phyloP scores from a whole-genome alignment of 345 rosid genomes.

The Eucalyptus caleyi region DNA sequence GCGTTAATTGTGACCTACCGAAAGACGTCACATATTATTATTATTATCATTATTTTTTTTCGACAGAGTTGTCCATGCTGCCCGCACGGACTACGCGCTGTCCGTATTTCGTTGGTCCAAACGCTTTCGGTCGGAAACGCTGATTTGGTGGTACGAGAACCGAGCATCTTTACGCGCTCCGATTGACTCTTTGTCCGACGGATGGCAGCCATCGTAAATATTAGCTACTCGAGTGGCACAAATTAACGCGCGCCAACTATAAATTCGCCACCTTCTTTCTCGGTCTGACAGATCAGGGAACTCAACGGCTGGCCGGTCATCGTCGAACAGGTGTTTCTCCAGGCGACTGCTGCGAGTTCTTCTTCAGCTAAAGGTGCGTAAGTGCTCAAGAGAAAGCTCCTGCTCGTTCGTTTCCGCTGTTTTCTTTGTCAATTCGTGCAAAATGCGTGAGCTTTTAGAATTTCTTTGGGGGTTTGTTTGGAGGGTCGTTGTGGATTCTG shows the following conservation, averaged over 20 bases:
- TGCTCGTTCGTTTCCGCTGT: background rate
- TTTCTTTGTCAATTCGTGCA: background rate
- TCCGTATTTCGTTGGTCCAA: background rate
- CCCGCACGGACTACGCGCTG: background rate
- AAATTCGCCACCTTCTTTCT: background rate
- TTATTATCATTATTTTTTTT: background rate
- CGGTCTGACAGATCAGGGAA: background rate
- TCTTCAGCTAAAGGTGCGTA: background rate
- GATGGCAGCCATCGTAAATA: background rate
- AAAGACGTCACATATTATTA: no score
- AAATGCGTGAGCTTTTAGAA: background rate
- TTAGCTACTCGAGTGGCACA: background rate
- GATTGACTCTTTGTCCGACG: background rate
- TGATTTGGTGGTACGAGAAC: background rate
- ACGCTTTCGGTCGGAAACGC: background rate
- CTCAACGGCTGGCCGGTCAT: background rate
- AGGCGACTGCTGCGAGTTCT: background rate
- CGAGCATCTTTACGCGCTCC: background rate
- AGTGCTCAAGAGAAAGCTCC: background rate
- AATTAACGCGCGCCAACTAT: background rate
- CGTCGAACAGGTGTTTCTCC: background rate
- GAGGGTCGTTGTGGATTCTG: background rate
- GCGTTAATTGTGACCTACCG: accelerated
- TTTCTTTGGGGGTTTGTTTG: background rate
- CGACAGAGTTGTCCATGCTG: background rate